Evolutionary conservation across 352 stramenopile species (phyloP), one percentile per base, ranked within the genome.

Genomic region (Poterioochromonas sp.): DNA sequence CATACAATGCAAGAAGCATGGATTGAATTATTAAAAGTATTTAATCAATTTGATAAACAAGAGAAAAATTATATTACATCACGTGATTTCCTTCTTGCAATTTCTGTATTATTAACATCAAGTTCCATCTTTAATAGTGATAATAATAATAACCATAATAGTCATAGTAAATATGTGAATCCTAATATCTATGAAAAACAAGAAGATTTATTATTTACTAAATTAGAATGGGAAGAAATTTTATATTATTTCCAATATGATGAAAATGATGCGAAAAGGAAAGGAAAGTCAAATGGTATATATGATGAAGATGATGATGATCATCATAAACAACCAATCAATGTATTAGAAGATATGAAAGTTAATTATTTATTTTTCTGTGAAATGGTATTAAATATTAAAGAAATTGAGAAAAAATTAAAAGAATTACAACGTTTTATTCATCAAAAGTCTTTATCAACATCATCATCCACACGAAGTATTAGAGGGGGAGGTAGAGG

Each of bases 191-290:
- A n/a, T n/a, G n/a, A n/a, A n/a, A 26, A 58, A 15, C 15, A 58
- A 26, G 58, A 68, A 18, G 26, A 68, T 29, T 40, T 68, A 26
- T 15, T 68, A 5, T 39, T 68, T 5, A 37, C 58, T 8, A 68
- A 68, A 35, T 32, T 18, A 11, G 58, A 68, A 68, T 68, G 58
- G 58, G 58, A 68, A 35, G 58, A 68, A 37, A 68, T 68, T 26
- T 29, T 68, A 8, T 5, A 32, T 18, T 68, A 37, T 35, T 68
- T 68, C 29, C 5, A 5, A 32, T n/a, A n/a, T n/a, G n/a, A n/a
- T n/a, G n/a, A n/a, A n/a, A n/a, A n/a, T n/a, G n/a, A n/a, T n/a
- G n/a, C n/a, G n/a, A n/a, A n/a, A n/a, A n/a, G n/a, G n/a, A n/a
- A n/a, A n/a, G n/a, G n/a, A n/a, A n/a, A n/a, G n/a, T n/a, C n/a